Conservation (phyloP, 148 eudicot species). For the Camellia japonica region DNA sequence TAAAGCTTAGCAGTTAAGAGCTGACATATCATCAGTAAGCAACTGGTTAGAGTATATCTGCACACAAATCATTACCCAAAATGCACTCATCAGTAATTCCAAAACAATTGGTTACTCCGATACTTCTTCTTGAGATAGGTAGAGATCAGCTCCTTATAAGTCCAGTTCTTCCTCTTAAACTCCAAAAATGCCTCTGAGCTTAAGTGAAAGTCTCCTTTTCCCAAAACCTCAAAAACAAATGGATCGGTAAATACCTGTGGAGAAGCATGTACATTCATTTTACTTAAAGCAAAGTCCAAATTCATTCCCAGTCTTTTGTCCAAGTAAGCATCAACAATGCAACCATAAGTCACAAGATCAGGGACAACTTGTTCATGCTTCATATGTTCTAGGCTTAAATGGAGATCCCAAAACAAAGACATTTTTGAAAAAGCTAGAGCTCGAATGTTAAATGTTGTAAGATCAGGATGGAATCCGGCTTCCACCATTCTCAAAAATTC, state of each 20-base stretch:
- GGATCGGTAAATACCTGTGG: conserved; percentile 57
- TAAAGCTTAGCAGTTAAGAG: neutral
- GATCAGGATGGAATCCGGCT: conserved; percentile 74
- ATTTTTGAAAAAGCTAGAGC: conserved; percentile 78
- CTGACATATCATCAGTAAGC: neutral
- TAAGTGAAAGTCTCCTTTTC: conserved; percentile 79
- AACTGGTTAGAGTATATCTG: neutral
- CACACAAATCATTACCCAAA: neutral
- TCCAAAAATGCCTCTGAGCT: conserved; percentile 77
- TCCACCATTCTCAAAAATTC: conserved; percentile 75
- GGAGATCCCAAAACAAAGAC: conserved; percentile 93
- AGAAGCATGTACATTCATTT: conserved; percentile 50
- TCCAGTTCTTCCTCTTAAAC: conserved; percentile 60
- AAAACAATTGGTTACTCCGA: conserved; percentile 76
- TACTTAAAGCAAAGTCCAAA: conserved; percentile 65
- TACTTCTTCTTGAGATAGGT: conserved; percentile 64
- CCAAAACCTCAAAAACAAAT: conserved; percentile 74
- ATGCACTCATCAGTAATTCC: conserved; percentile 68
- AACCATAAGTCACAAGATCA: conserved; percentile 96
- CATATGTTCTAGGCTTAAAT: conserved; percentile 87
- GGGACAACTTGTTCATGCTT: conserved; percentile 61
- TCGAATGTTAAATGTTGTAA: conserved; percentile 72
- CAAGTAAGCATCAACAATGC: conserved; percentile 86
- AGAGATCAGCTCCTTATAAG: conserved; percentile 66
- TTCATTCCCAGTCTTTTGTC: conserved; percentile 72